Evolutionary conservation across 2,329 filamentous ascomycete species (phyloP).

Genomic region (Exophiala aquamarina): DNA sequence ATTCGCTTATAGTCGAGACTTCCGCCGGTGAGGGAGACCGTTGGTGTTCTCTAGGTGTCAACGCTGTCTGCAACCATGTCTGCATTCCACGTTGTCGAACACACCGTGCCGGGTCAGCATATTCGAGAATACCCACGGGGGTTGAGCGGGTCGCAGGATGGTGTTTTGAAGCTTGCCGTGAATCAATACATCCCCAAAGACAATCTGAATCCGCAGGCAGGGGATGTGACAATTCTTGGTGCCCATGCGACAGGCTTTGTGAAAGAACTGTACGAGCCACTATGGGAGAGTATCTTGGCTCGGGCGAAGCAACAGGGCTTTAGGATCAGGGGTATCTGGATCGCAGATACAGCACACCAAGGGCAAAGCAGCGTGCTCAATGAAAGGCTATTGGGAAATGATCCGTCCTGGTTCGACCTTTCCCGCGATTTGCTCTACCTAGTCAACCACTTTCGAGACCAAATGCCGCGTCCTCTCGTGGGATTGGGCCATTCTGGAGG

Average conservation of each 20-base stretch:
- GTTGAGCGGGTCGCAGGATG: conserved; percentile 48
- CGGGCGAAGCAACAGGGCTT: conserved; percentile 55
- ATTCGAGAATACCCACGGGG: conserved; percentile 53
- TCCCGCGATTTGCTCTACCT: conserved; percentile 70
- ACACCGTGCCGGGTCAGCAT: conserved; percentile 47
- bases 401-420: conserved; percentile 77
- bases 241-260: conserved; percentile 56
- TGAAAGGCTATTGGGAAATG: conserved; percentile 68
- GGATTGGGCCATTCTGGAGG: conserved; percentile 82
- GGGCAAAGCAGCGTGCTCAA: conserved; percentile 72
- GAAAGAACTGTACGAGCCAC: conserved; percentile 76
- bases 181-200: conserved; percentile 55
- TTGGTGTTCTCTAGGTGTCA: too few species aligned
- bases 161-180: conserved; percentile 48
- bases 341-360: conserved; percentile 75
- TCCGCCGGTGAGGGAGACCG: too few species aligned
- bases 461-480: conserved; percentile 59
- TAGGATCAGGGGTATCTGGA: conserved; percentile 73
- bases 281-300: conserved; percentile 73
- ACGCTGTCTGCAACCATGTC: conserved; percentile 30
- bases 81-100: conserved; percentile 40
- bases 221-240: conserved; percentile 53
- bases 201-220: conserved; percentile 41
- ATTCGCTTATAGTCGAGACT: too few species aligned
- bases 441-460: conserved; percentile 29